Evolutionary conservation across 2,329 filamentous ascomycete genomes (phyloP), one percentile per base, ranked within the genome.

Genomic region (Colletotrichum tamarilloi): DNA sequence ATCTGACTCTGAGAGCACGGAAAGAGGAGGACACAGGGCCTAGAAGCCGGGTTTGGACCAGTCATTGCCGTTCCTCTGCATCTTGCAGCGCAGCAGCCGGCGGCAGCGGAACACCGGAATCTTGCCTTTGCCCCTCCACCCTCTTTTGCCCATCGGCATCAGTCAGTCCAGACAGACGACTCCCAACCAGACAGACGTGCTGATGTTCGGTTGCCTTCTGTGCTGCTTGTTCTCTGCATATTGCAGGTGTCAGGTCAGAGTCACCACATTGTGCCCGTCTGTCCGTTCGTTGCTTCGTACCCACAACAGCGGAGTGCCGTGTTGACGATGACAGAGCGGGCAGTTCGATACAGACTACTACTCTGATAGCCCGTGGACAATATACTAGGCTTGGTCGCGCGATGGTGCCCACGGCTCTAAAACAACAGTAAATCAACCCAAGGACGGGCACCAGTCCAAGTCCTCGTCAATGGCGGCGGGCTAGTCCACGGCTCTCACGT

Each of bases 401-500:
- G 24, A 26, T n/a, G 68, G 38, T 42, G 38, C 42, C 64, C 49
- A 49, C 52, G 57, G 56, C 68, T 62, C 38, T 46, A 62, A 68
- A 53, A 60, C 57, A 68, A 62, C 28, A 52, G 57, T 11, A 52
- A 68, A 62, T 62, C 57, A 52, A 24, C 35, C 53, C 66, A 58
- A 64, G 66, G 53, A 69, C 69, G 64, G 68, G 56, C 64, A 57
- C 26, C 30, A 67, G 62, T 46, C 46, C 30, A 53, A 55, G 57
- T 57, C 26, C 66, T 53, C 57, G 55, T 68, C 66, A 52, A 59
- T 68, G 70, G 66, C 70, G 70, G 66, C 70, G 66, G 66, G 59
- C 53, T 70, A 60, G 66, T 73, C 19, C 16, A 49, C 42, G 42
- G 42, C 42, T 49, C 42, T 19, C 16, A 19, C 19, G 66, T 60